Conservation (phyloP, 495 filamentous ascomycete species). For the Aspergillus leporis region DNA sequence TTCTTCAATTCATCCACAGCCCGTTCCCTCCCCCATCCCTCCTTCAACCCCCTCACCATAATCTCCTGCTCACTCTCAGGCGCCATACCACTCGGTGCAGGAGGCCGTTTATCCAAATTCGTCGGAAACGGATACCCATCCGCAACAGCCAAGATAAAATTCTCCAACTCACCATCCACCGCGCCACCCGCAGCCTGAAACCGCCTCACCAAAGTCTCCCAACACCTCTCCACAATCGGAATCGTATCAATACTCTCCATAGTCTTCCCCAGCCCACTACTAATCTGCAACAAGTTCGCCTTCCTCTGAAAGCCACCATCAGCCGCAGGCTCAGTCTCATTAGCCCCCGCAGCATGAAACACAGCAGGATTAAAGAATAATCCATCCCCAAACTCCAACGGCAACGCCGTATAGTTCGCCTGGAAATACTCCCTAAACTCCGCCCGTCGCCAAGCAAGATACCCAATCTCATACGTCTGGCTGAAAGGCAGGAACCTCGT, state of each 20-base stretch:
- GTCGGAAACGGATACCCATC: slow-evolving; percentile 61
- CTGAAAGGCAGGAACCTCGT: slow-evolving; percentile 56
- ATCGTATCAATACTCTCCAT: slow-evolving; percentile 56
- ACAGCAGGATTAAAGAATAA: slow-evolving; percentile 59
- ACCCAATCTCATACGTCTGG: slow-evolving; percentile 52
- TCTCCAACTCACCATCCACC: slow-evolving; percentile 31
- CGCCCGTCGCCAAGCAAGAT: slow-evolving; percentile 47
- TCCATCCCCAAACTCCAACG: slow-evolving; percentile 50
- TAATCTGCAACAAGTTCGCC: slow-evolving; percentile 57
- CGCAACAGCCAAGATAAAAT: slow-evolving; percentile 44
- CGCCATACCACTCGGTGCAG: slow-evolving; percentile 52
- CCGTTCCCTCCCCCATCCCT: slow-evolving; percentile 33
- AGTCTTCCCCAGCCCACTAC: slow-evolving; percentile 56
- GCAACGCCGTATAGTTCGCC: slow-evolving; percentile 44
- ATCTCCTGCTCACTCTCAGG: slow-evolving; percentile 55
- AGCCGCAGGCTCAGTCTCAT: slow-evolving; percentile 30
- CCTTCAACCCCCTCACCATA: slow-evolving; percentile 41
- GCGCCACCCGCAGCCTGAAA: slow-evolving; percentile 33
- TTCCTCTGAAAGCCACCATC: slow-evolving; percentile 40
- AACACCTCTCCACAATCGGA: slow-evolving; percentile 42
- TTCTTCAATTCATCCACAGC: slow-evolving; percentile 38
- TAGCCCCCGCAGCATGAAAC: slow-evolving; percentile 57
- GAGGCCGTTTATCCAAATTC: slow-evolving; percentile 53
- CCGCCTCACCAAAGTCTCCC: slow-evolving; percentile 35
- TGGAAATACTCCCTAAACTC: slow-evolving; percentile 52